Percentiles rank a stretch among this genome's conserved stretches.
Evolutionary conservation across 352 stramenopile genomes (phyloP).

Genomic region (Phytophthora sansomeana): DNA sequence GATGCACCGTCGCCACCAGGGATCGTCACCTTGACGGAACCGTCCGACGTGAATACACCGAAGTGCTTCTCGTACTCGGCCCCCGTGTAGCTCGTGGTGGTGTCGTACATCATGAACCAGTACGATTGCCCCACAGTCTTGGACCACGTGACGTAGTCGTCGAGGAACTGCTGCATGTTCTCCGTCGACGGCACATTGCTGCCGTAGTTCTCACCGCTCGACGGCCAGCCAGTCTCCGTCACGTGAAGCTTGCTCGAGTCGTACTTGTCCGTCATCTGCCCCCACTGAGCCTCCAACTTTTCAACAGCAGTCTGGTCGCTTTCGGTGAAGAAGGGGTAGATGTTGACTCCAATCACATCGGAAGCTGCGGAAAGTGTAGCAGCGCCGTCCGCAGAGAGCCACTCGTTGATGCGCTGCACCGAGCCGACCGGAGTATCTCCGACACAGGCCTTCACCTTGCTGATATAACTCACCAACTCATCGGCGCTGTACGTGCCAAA

Average conservation of each 20-base stretch:
- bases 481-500: slow-evolving; percentile 49
- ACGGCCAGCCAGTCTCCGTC: slow-evolving; percentile 73
- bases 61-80: slow-evolving; percentile 70
- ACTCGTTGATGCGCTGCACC: slow-evolving; percentile 76
- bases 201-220: slow-evolving; percentile 38
- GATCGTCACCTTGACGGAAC: slow-evolving; percentile 48
- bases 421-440: slow-evolving; percentile 56
- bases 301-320: slow-evolving; percentile 44
- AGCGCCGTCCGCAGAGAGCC: slow-evolving; percentile 47
- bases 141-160: slow-evolving; percentile 59
- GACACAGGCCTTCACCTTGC: slow-evolving; percentile 61
- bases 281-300: slow-evolving; percentile 62
- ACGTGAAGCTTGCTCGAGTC: slow-evolving; percentile 50
- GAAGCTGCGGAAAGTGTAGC: slow-evolving; percentile 46
- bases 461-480: slow-evolving; percentile 53
- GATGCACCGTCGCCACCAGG: slow-evolving; percentile 14
- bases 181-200: slow-evolving; percentile 52
- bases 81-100: slow-evolving; percentile 48
- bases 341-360: slow-evolving; percentile 64
- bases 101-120: slow-evolving; percentile 82
- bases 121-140: slow-evolving; percentile 42
- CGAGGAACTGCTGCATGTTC: slow-evolving; percentile 49
- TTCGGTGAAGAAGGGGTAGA: slow-evolving; percentile 79
- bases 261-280: slow-evolving; percentile 54
- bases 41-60: slow-evolving; percentile 51